A percentile compares a stretch with the other conserved stretches of the same genome.
Conservation (phyloP, 1,139 yeast species). For the Komagataea norvegica region DNA sequence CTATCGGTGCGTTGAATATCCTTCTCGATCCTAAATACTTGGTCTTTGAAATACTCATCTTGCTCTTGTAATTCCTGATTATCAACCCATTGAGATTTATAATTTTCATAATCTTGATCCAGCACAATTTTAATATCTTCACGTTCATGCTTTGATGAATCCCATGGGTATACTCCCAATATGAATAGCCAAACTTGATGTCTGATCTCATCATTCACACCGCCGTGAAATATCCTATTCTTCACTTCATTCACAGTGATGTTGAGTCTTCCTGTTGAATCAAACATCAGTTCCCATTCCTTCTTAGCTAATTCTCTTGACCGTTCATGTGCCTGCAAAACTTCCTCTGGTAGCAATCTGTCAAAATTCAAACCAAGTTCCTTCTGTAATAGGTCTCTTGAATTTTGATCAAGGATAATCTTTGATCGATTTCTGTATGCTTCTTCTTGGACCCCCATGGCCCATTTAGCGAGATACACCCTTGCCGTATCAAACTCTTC, state of each 20-base stretch:
- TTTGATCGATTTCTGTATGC: slow-evolving; percentile 68
- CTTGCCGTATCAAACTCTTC: slow-evolving; percentile 92
- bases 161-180: slow-evolving; percentile 86
- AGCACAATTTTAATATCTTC: slow-evolving; percentile 51
- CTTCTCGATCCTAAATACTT: slow-evolving; percentile 82
- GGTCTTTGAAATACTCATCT: slow-evolving; percentile 83
- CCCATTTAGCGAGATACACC: slow-evolving; percentile 95
- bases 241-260: slow-evolving; percentile 75
- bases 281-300: slow-evolving; percentile 90
- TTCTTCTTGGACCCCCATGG: slow-evolving; percentile 88
- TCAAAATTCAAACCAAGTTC: slow-evolving; percentile 63
- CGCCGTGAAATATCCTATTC: slow-evolving; percentile 86
- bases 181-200: slow-evolving; percentile 83
- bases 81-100: slow-evolving; percentile 59
- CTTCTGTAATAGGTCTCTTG: slow-evolving; percentile 52
- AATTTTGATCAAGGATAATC: slow-evolving; percentile 54
- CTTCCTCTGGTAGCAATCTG: slow-evolving; percentile 48
- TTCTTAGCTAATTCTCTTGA: slow-evolving; percentile 57
- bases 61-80: slow-evolving; percentile 48
- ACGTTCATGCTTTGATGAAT: slow-evolving; percentile 67
- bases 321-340: slow-evolving; percentile 51
- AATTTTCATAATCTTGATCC: slow-evolving; percentile 60
- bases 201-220: slow-evolving; percentile 58
- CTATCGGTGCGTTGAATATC: slow-evolving; percentile 93
- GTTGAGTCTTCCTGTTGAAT: slow-evolving; percentile 61